Evolutionary conservation across 139 green algal species (phyloP), one percentile per base, ranked within the genome.

Genomic region (Chlamydomonas asymmetrica): DNA sequence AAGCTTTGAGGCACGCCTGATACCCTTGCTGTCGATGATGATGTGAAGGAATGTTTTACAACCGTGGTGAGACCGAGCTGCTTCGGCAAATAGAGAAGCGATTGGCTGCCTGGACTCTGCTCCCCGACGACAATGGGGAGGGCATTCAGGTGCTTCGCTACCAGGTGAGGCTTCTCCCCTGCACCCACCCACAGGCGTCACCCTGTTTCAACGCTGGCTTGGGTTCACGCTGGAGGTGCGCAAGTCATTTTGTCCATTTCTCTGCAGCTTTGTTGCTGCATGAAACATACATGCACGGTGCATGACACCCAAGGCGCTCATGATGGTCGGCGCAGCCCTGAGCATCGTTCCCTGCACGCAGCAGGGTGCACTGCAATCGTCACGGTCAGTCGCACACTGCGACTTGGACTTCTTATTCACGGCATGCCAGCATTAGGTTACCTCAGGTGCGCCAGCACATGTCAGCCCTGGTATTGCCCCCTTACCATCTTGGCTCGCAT

Each of bases 71-170:
- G 65, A 81, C 68, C 31, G 32, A 37, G 20, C 18, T 82, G 7
- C 34, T 89, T 5, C 32, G 27, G 32, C 29, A 66, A 22, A 73
- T 89, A n/a, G 84, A 89, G 66, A 34, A 73, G 40, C 73, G 84
- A 0, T 60, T 89, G n/a, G 81, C 78, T 16, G 70, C 65, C 71
- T 75, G 71, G 78, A 84, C 78, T 6, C 77, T 84, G 79, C 70
- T 88, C 67, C 81, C 84, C 4, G 63, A 41, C 1, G 71, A 63
- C 27, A 73, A 88, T 61, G 81, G 78, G 27, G 84, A 89, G 59
- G 84, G 81, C 63, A 84, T 88, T 41, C 83, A 86, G 68, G 76
- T 88, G 71, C 65, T 88, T 16, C 66, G 78, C 4, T 89, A 86
- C 48, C 31, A 78, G 76, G 80, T 85, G 66, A 59, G 71, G n/a